Evolutionary conservation across 2,329 filamentous ascomycete genomes (phyloP).

Genomic region (Coniochaeta sp.): DNA sequence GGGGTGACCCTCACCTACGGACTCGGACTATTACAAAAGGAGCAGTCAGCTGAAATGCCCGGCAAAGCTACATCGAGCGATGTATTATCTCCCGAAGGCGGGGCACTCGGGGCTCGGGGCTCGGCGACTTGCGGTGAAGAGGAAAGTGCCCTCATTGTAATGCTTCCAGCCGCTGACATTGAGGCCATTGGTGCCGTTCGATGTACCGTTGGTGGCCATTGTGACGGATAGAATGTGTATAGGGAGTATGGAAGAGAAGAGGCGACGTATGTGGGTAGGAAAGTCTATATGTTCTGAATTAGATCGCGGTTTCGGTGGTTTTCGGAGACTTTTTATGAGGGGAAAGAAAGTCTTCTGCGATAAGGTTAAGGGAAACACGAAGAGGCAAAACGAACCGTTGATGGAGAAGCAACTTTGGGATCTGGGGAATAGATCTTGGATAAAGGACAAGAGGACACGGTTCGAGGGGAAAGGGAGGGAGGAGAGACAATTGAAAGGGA

Average conservation of each 20-base stretch:
- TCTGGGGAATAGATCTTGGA: constrained; percentile 6
- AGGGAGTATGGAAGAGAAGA: neutral
- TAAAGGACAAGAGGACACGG: constrained; percentile 21
- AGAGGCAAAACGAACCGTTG: constrained; percentile 8
- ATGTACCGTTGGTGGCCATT: constrained; percentile 50
- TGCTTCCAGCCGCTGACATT: constrained; percentile 33
- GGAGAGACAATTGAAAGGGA: neutral
- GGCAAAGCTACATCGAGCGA: neutral
- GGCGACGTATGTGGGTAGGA: neutral
- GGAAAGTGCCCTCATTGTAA: constrained; percentile 64
- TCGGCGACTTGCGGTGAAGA: constrained; percentile 62
- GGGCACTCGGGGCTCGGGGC: neutral
- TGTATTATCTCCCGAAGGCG: neutral
- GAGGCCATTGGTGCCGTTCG: constrained; percentile 33
- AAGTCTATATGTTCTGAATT: neutral
- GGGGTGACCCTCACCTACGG: constrained; percentile 83
- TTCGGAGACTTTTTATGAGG: neutral
- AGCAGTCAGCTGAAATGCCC: constrained; percentile 13
- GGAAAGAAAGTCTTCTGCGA: neutral
- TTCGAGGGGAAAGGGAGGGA: constrained; percentile 17
- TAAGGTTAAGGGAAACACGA: constrained; percentile 7
- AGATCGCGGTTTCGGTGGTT: too few species aligned
- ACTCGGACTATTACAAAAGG: constrained; percentile 58
- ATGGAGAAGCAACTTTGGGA: constrained; percentile 5
- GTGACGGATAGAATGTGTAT: constrained; percentile 25